These are phyloP conservation scores for Chaetomiaceae sp. DNA, from an alignment of 2,329 filamentous ascomycete species.

Conservation along the genomic window DNA sequence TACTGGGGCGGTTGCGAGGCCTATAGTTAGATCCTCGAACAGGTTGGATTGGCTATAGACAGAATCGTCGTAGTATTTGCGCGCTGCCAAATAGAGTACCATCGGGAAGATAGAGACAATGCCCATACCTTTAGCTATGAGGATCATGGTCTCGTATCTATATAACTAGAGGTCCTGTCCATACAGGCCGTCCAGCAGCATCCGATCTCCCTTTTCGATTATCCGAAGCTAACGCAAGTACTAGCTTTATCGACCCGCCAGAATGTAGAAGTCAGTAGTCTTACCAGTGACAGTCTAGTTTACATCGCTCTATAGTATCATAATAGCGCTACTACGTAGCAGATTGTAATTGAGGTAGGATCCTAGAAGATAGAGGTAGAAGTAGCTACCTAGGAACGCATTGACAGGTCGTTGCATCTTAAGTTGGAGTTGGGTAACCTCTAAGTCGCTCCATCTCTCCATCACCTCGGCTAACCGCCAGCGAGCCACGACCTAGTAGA, in stretches of 20 bases:
- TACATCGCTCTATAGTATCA: conserved; percentile 11
- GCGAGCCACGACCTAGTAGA: conserved; percentile 6
- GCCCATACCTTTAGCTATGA: conserved; percentile 8
- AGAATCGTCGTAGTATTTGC: conserved; percentile 7
- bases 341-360: conserved; percentile 11
- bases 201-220: not conserved
- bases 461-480: conserved; percentile 3
- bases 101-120: conserved; percentile 7
- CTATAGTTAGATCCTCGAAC: not conserved
- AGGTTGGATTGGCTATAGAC: conserved; percentile 4
- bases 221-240: conserved; percentile 9
- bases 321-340: conserved; percentile 1
- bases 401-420: conserved; percentile 7
- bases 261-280: conserved; percentile 10
- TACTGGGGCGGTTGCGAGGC: not conserved
- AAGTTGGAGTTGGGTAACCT: conserved; percentile 7
- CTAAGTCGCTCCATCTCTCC: conserved; percentile 8
- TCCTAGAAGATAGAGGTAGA: conserved; percentile 10
- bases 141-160: conserved; percentile 7
- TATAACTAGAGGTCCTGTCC: conserved; percentile 4
- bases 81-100: conserved; percentile 7
- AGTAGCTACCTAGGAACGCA: conserved; percentile 10
- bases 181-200: conserved; percentile 7
- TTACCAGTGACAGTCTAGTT: conserved; percentile 6
- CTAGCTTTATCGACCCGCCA: conserved; percentile 5